Percentiles rank a stretch among this genome's conserved stretches.
These are phyloP conservation scores for Rosa hybrid DNA, from an alignment of 331 rosid genomes.

Conservation along the genomic window DNA sequence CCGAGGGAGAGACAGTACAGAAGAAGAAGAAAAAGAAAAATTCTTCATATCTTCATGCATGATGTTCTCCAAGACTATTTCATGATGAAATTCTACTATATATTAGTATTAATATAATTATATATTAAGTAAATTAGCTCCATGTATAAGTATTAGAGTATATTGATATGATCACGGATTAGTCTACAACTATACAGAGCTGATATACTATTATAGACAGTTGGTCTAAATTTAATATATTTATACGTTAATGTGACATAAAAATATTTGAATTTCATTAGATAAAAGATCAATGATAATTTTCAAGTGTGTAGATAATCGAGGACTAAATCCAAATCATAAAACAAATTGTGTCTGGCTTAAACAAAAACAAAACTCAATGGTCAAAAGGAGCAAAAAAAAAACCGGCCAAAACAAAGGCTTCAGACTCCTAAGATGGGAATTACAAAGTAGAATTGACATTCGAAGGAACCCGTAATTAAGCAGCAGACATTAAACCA, in stretches of 20 bases:
- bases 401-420: not conserved
- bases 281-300: no score
- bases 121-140: no score
- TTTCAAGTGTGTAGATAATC: not conserved
- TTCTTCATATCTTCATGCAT: not conserved
- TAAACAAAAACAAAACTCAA: not conserved
- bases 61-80: not conserved
- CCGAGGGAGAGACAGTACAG: no score
- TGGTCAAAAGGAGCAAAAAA: not conserved
- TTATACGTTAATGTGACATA: no score
- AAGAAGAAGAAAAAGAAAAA: not conserved
- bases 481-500: not conserved
- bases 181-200: no score
- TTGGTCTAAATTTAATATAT: no score
- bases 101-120: no score
- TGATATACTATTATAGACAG: no score
- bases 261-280: no score
- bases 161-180: no score
- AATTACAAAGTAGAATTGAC: conserved; percentile 7
- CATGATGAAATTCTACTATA: not conserved
- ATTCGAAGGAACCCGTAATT: not conserved
- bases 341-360: no score
- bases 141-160: no score
- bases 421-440: not conserved
- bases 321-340: not conserved